Evolutionary conservation across 1,284 basidiomycete species (phyloP), one percentile per base, ranked within the genome.

Genomic region (Anthracocystis setariae): DNA sequence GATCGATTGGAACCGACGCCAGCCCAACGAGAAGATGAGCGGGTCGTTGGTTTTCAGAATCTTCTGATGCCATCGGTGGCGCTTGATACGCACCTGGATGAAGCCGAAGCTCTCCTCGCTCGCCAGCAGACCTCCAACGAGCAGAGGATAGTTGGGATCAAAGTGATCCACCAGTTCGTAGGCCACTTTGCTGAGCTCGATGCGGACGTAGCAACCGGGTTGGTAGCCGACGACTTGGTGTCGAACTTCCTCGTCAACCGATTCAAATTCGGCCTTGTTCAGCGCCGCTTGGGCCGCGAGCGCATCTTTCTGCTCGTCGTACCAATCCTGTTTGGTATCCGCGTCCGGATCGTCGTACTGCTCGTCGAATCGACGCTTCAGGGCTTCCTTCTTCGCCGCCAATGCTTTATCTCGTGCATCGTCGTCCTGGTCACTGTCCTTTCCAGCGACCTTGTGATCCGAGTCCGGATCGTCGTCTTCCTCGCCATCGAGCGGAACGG

Each of bases 1-100:
- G 24, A 96, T 86, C 0, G 89, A 91, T 84, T 99, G 95, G 86
- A 98, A 99, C 20, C 95, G 87, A 49, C 96, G 86, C 95, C 95
- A 99, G 9, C 95, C 95, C 12, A 98, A 85, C 3, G 93, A 95
- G 84, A 98, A 89, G 75, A 98, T 92, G 66, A 98, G 87, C 0
- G 96, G 95, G 83, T 98, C 93, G 84, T 98, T 98, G 46, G 92
- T 97, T 86, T 99, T 99, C 76, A 98, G 88, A 7, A 93, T 96
- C 79, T 89, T 89, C 10, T 89, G 87, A 84, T 90, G 93, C 96
- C 96, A 98, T 53, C 95, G 88, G 83, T 99, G 95, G 50, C 94
- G 88, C 85, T 98, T 99, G 84, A 98, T 90, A 53, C 96, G 89
- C 43, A 94, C 94, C 83, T 98, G 95, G 18, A 97, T 87, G 84